Percentiles rank a stretch among this genome's conserved stretches.
Evolutionary conservation across 257 asterid species (phyloP).

Genomic region (Echium plantagineum): DNA sequence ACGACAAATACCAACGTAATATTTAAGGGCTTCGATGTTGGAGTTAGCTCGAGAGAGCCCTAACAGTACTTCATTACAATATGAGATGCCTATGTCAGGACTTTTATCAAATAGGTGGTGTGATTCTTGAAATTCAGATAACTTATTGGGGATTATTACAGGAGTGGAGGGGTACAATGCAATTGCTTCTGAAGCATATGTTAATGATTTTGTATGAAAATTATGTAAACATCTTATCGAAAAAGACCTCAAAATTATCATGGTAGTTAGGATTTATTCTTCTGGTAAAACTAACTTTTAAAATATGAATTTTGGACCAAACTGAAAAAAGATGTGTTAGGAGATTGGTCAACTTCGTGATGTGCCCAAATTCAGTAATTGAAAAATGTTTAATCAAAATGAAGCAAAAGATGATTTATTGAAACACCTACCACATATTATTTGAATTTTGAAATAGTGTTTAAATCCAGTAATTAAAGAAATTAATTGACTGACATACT

Average conservation of each 20-base stretch:
- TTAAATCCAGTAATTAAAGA: too few species aligned
- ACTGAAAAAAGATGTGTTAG: background rate
- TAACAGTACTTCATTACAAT: constrained; percentile 53
- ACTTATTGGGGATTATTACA: background rate
- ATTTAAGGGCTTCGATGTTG: constrained; percentile 38
- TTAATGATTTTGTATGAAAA: constrained; percentile 5
- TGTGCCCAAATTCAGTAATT: too few species aligned
- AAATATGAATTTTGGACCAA: background rate
- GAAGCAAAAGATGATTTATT: too few species aligned
- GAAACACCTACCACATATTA: too few species aligned
- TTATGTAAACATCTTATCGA: constrained; percentile 19
- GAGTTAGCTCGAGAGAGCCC: constrained; percentile 39
- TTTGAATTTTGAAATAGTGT: too few species aligned
- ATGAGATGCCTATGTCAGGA: constrained; percentile 32
- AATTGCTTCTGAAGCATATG: constrained; percentile 15
- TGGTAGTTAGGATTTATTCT: constrained; percentile 8
- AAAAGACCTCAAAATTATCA: constrained; percentile 24
- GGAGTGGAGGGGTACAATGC: constrained; percentile 14
- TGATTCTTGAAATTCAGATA: constrained; percentile 11
- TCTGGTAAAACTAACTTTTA: background rate
- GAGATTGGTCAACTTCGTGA: background rate
- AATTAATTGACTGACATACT: too few species aligned
- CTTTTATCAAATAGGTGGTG: constrained; percentile 42
- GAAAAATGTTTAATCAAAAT: too few species aligned
- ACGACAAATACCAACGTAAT: constrained; percentile 38